Evolutionary conservation across 495 filamentous ascomycete genomes (phyloP).

Genomic region (Hyaloscypha bicolor): DNA sequence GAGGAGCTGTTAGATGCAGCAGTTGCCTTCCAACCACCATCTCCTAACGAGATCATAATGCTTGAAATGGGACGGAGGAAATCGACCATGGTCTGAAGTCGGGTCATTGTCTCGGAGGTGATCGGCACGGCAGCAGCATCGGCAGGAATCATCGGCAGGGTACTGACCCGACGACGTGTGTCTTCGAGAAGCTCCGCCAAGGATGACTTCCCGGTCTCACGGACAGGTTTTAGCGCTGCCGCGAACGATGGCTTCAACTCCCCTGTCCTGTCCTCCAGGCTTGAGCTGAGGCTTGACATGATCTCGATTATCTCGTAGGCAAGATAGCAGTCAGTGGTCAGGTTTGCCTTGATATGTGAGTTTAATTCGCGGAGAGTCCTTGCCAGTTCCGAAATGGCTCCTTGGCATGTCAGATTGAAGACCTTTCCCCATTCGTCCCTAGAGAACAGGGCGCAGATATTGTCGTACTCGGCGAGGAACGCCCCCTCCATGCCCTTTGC

Average conservation of each 20-base stretch:
- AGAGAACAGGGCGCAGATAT: constrained; percentile 79
- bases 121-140: constrained; percentile 81
- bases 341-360: constrained; percentile 79
- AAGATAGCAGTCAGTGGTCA: constrained; percentile 92
- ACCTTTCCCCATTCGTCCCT: constrained; percentile 80
- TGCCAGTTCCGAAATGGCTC: constrained; percentile 76
- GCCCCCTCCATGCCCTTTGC: constrained; percentile 83
- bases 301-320: constrained; percentile 96
- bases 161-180: constrained; percentile 67
- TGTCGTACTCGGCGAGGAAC: constrained; percentile 85
- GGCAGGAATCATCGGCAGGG: constrained; percentile 64
- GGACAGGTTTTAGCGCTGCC: constrained; percentile 83
- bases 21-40: constrained; percentile 80
- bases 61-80: constrained; percentile 87
- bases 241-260: constrained; percentile 83
- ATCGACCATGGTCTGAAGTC: constrained; percentile 81
- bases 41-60: constrained; percentile 88
- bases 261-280: constrained; percentile 78
- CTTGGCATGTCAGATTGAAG: constrained; percentile 74
- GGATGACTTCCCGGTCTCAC: constrained; percentile 88
- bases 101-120: constrained; percentile 82
- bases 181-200: constrained; percentile 86
- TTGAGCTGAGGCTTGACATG: constrained; percentile 76
- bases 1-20: constrained; percentile 52
- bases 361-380: constrained; percentile 89